Evolutionary conservation across 345 rosid species (phyloP).

Genomic region (Aquilaria sinensis): DNA sequence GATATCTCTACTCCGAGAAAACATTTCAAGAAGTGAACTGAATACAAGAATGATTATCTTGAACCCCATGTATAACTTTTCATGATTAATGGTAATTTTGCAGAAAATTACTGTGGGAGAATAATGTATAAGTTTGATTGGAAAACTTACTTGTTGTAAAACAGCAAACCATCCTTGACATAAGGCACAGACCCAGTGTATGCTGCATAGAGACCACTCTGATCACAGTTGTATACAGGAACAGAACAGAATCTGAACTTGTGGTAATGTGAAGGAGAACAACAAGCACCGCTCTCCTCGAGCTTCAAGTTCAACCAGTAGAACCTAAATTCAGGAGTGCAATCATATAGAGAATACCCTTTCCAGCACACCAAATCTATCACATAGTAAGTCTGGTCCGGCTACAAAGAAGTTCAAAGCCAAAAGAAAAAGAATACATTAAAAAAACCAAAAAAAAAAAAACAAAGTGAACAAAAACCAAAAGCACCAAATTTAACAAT

Average conservation of each 20-base stretch:
- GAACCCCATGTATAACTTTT: too few species aligned
- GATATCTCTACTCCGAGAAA: neutral
- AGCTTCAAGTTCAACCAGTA: slow-evolving; percentile 92
- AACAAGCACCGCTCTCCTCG: slow-evolving; percentile 80
- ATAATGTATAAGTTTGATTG: too few species aligned
- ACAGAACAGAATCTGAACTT: slow-evolving; percentile 60
- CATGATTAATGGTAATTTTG: neutral
- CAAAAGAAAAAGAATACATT: slow-evolving; percentile 8
- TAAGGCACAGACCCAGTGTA: slow-evolving; percentile 60
- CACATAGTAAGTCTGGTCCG: slow-evolving; percentile 85
- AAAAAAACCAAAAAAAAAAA: neutral
- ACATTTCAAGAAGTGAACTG: slow-evolving; percentile 7
- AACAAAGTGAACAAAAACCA: neutral
- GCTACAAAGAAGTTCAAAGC: slow-evolving; percentile 26
- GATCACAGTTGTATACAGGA: slow-evolving; percentile 64
- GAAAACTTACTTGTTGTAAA: slow-evolving; percentile 78
- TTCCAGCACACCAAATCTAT: slow-evolving; percentile 95
- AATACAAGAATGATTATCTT: neutral
- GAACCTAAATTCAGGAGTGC: slow-evolving; percentile 88
- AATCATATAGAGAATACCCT: slow-evolving; percentile 83
- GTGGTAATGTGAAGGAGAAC: slow-evolving; percentile 63
- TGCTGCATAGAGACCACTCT: slow-evolving; percentile 56
- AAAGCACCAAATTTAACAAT: too few species aligned
- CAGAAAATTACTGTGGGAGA: too few species aligned
- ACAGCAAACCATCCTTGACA: slow-evolving; percentile 78